These are phyloP conservation scores for Mikania micrantha DNA, from an alignment of 129 eudicot genomes.

Conservation along the genomic window DNA sequence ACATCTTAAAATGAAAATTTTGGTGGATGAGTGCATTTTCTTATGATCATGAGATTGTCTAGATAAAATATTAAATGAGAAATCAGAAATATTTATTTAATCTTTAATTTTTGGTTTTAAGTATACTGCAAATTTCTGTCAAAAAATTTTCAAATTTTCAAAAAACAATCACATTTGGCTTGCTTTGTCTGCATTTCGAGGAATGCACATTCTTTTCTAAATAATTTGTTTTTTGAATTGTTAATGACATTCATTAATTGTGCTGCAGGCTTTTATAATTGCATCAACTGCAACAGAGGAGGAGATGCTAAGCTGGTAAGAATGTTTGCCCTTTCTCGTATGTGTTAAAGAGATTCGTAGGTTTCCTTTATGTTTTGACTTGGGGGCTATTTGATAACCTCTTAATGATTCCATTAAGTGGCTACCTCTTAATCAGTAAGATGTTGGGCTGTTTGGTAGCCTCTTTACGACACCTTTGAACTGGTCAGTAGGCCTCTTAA, in stretches of 20 bases:
- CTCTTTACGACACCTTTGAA: too few species aligned
- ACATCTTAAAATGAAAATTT: not conserved
- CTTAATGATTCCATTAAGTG: too few species aligned
- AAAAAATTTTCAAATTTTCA: not conserved
- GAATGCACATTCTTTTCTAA: too few species aligned
- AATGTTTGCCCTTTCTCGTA: constrained; percentile 10
- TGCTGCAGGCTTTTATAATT: constrained; percentile 51
- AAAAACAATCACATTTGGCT: not conserved
- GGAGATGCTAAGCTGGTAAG: constrained; percentile 60
- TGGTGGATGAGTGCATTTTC: not conserved
- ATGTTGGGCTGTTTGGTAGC: too few species aligned
- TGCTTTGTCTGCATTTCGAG: not conserved
- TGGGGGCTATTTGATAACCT: too few species aligned
- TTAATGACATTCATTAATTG: constrained; percentile 9
- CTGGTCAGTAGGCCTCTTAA: too few species aligned
- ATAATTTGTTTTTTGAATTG: not conserved
- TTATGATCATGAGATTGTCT: not conserved
- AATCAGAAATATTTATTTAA: not conserved
- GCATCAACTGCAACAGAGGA: constrained; percentile 62
- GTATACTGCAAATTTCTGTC: not conserved
- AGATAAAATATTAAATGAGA: not conserved
- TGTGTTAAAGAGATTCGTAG: not conserved
- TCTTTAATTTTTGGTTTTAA: not conserved
- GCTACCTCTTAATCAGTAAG: too few species aligned
- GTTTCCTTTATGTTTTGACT: not conserved